These are phyloP conservation scores for Harrya chromipes DNA, from an alignment of 768 basidiomycete genomes.

Conservation along the genomic window DNA sequence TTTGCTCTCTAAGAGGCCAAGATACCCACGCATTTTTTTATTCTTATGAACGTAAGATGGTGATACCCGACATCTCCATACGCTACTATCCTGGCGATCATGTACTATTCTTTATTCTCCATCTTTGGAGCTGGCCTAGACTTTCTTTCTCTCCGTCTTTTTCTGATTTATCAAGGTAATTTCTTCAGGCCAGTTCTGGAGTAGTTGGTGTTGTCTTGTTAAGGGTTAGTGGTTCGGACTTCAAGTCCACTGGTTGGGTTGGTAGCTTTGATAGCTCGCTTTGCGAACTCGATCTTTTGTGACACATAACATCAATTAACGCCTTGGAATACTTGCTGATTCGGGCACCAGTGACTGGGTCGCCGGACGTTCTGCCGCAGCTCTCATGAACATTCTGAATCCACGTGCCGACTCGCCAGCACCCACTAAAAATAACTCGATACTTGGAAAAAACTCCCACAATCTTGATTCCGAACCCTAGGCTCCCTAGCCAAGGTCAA, in stretches of 20 bases:
- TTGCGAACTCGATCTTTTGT: conserved; percentile 10
- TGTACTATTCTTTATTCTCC: not conserved
- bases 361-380: too few relatives aligned
- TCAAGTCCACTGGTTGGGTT: conserved; percentile 18
- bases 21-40: conserved; percentile 8
- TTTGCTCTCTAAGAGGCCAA: conserved; percentile 21
- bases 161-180: conserved; percentile 11
- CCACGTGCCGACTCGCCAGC: too few relatives aligned
- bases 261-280: conserved; percentile 6
- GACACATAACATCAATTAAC: not conserved
- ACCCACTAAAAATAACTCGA: too few relatives aligned
- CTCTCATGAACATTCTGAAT: too few relatives aligned
- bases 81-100: conserved; percentile 25
- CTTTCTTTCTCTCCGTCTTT: conserved; percentile 3
- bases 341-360: too few relatives aligned
- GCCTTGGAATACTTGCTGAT: too few relatives aligned
- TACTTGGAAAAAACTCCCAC: too few relatives aligned
- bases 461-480: too few relatives aligned
- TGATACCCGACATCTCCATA: conserved; percentile 29
- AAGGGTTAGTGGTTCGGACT: conserved; percentile 1
- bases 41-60: conserved; percentile 42
- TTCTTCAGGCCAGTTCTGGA: conserved; percentile 12
- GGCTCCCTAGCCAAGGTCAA: too few relatives aligned
- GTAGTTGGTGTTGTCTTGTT: conserved; percentile 7
- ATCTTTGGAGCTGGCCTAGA: conserved; percentile 12